These are phyloP conservation scores for Dichomitus squalens DNA, from an alignment of 1,284 basidiomycete species.

Conservation along the genomic window DNA sequence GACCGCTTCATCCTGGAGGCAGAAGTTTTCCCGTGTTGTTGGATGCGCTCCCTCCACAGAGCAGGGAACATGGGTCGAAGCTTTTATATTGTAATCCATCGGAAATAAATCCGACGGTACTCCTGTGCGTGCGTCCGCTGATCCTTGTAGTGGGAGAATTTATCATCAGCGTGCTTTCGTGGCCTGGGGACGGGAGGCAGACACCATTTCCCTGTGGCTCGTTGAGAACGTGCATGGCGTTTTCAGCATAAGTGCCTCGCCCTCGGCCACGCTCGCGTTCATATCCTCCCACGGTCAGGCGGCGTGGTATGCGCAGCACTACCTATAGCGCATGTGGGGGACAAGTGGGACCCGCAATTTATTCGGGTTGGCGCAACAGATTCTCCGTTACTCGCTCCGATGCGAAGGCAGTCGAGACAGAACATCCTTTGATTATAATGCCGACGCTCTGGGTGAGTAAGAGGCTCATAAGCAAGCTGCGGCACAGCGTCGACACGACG, in stretches of 20 bases:
- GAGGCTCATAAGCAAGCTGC: no score
- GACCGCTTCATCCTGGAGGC: constrained; percentile 15
- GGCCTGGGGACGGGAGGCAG: background rate
- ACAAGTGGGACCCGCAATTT: background rate
- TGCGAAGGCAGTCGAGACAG: no score
- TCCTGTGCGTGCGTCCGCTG: background rate
- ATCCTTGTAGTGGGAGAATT: constrained; percentile 7
- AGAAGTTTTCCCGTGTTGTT: background rate
- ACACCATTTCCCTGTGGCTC: background rate
- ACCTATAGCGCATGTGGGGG: background rate
- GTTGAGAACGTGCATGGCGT: constrained; percentile 7
- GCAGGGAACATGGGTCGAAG: background rate
- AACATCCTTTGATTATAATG: no score
- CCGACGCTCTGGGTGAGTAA: no score
- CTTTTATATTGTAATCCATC: constrained; percentile 5
- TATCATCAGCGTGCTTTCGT: constrained; percentile 4
- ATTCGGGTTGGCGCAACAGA: background rate
- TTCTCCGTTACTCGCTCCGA: background rate
- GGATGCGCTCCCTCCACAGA: constrained; percentile 1
- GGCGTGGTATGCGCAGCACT: background rate
- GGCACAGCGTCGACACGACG: background rate
- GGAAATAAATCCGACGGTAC: constrained; percentile 2
- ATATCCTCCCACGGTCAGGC: background rate
- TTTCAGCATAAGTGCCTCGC: background rate
- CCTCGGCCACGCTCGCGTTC: background rate